A percentile compares a stretch with the other conserved stretches of the same genome.
phyloP scores from a whole-genome alignment of 768 basidiomycete genomes.

The Tricholoma terreum region DNA sequence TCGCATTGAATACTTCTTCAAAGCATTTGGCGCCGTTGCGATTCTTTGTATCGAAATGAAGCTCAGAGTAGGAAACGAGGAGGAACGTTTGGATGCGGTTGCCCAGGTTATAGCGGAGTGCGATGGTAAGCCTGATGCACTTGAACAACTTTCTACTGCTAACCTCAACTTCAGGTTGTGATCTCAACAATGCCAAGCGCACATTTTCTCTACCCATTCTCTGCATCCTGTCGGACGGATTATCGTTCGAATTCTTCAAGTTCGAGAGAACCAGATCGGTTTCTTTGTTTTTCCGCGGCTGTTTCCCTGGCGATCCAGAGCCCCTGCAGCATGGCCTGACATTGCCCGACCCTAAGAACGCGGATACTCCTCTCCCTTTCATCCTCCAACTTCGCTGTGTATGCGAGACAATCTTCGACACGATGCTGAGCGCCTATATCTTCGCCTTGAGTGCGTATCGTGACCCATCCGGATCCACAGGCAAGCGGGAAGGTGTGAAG shows the following conservation, averaged over 20 bases:
- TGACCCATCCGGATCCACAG: background rate
- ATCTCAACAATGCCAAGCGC: background rate
- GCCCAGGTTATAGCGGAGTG: conserved; percentile 17
- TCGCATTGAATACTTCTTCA: conserved; percentile 19
- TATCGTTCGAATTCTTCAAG: background rate
- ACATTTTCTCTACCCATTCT: background rate
- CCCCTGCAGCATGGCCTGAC: background rate
- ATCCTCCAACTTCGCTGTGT: background rate
- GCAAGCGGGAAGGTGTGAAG: background rate
- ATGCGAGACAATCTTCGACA: background rate
- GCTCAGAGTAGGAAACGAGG: conserved; percentile 11
- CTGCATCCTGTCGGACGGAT: background rate
- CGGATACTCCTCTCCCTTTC: background rate
- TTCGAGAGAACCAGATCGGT: background rate
- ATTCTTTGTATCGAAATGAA: conserved; percentile 21
- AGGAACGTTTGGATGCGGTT: conserved; percentile 7
- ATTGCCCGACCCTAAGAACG: background rate
- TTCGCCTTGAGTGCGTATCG: background rate
- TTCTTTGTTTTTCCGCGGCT: background rate
- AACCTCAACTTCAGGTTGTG: background rate
- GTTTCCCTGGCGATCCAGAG: background rate
- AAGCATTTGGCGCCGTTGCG: conserved; percentile 16
- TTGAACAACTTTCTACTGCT: background rate
- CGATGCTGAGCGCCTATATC: background rate
- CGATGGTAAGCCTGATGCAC: conserved; percentile 13